phyloP scores from a whole-genome alignment of 768 basidiomycete genomes.

The Lentinus tigrinus region DNA sequence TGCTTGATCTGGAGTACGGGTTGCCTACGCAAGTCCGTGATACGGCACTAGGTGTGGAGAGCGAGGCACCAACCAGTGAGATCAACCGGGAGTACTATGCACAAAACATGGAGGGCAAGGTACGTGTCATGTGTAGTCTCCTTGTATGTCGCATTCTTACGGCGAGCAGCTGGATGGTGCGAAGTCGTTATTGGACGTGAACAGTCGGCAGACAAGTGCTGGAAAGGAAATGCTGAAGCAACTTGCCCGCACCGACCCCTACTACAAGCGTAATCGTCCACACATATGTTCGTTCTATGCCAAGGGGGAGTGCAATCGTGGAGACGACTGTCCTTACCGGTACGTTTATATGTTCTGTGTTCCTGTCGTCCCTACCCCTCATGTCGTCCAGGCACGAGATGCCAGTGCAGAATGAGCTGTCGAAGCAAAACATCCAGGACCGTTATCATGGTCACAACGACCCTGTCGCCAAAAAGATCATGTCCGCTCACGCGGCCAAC shows the following conservation, averaged over 20 bases:
- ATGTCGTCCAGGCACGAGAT: slow-evolving; percentile 69
- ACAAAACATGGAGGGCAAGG: slow-evolving; percentile 88
- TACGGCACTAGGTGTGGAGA: slow-evolving; percentile 83
- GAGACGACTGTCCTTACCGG: slow-evolving; percentile 89
- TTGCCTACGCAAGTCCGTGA: slow-evolving; percentile 97
- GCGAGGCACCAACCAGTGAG: slow-evolving; percentile 92
- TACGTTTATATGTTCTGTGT: slow-evolving; percentile 26
- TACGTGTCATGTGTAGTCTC: slow-evolving; percentile 30
- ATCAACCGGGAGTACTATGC: slow-evolving; percentile 96
- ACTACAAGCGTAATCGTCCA: slow-evolving; percentile 95
- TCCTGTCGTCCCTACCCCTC: neutral
- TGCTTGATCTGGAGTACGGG: slow-evolving; percentile 94
- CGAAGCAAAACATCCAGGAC: slow-evolving; percentile 93
- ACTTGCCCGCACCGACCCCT: slow-evolving; percentile 91
- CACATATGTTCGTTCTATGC: slow-evolving; percentile 93
- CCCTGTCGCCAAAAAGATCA: slow-evolving; percentile 90
- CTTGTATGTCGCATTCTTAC: neutral
- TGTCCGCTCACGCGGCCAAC: slow-evolving; percentile 72
- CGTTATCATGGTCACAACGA: slow-evolving; percentile 91
- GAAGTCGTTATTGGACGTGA: slow-evolving; percentile 61
- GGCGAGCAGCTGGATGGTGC: slow-evolving; percentile 62
- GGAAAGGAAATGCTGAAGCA: slow-evolving; percentile 98
- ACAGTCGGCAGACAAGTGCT: slow-evolving; percentile 60
- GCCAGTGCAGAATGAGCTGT: slow-evolving; percentile 76
- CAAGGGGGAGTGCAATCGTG: slow-evolving; percentile 93